Evolutionary conservation across 805 yeast genomes (phyloP).

Genomic region (Cyberlindnera xishuangbannaensis): DNA sequence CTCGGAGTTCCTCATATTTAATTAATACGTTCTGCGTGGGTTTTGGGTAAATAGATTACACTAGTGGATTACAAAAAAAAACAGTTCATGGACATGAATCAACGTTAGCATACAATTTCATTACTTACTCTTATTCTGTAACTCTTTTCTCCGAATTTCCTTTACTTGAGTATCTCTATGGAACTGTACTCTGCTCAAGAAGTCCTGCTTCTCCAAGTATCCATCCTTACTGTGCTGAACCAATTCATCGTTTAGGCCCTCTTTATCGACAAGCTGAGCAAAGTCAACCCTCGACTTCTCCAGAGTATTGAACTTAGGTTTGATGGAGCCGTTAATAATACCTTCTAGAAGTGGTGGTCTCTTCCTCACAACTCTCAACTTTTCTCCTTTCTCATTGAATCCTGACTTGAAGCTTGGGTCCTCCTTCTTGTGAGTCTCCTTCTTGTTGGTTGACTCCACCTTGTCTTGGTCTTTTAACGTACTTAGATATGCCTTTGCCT

Average conservation of each 20-base stretch:
- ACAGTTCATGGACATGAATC: no score
- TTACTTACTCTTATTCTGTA: slow-evolving; percentile 21
- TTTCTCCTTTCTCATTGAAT: slow-evolving; percentile 25
- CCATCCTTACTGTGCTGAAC: slow-evolving; percentile 81
- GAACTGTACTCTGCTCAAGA: slow-evolving; percentile 66
- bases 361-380: slow-evolving; percentile 53
- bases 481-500: slow-evolving; percentile 74
- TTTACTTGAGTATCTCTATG: slow-evolving; percentile 34
- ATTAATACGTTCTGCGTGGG: background rate
- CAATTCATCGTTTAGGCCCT: slow-evolving; percentile 80
- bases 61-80: no score
- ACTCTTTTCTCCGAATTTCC: slow-evolving; percentile 31
- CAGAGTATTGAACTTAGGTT: slow-evolving; percentile 79
- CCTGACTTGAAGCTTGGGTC: slow-evolving; percentile 10
- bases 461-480: slow-evolving; percentile 37
- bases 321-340: slow-evolving; percentile 61
- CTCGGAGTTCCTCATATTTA: slow-evolving; percentile 52
- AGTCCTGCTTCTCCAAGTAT: slow-evolving; percentile 85
- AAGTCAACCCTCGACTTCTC: slow-evolving; percentile 93
- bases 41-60: no score
- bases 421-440: slow-evolving; percentile 8
- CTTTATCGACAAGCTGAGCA: slow-evolving; percentile 88
- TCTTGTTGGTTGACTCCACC: slow-evolving; percentile 7
- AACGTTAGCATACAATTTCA: no score
- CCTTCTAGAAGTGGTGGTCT: slow-evolving; percentile 73